Evolutionary conservation across 306 rosid genomes (phyloP).

Genomic region (Quercus ilex): DNA sequence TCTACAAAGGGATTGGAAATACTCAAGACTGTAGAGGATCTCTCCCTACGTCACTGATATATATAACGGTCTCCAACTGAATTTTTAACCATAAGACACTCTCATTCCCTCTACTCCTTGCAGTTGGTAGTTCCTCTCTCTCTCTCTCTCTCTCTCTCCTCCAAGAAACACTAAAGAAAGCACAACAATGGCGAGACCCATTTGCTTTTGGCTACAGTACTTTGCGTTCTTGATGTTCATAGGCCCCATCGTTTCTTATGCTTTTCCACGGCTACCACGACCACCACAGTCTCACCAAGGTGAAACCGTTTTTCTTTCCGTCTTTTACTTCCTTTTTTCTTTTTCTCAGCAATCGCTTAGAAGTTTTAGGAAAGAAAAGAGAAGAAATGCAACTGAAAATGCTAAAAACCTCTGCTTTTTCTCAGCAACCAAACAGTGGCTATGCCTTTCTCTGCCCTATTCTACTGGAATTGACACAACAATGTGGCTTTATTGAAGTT

Average conservation of each 20-base stretch:
- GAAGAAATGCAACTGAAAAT: no score
- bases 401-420: neutral
- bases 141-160: neutral
- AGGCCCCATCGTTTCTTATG: neutral
- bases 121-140: neutral
- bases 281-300: constrained; percentile 14
- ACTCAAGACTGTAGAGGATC: no score
- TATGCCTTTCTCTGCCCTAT: neutral
- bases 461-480: neutral
- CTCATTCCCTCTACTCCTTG: neutral
- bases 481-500: neutral
- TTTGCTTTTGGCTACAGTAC: no score
- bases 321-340: neutral
- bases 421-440: neutral
- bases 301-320: neutral
- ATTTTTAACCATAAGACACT: neutral
- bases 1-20: no score
- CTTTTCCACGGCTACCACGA: neutral
- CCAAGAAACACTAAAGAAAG: constrained; percentile 1
- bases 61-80: neutral
- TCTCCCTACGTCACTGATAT: neutral
- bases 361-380: neutral
- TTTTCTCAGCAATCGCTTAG: neutral
- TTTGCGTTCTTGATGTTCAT: no score
- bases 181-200: constrained; percentile 14